A percentile compares a stretch with the other conserved stretches of the same genome.
Evolutionary conservation across 768 basidiomycete species (phyloP).

Genomic region (Galerina marginata): DNA sequence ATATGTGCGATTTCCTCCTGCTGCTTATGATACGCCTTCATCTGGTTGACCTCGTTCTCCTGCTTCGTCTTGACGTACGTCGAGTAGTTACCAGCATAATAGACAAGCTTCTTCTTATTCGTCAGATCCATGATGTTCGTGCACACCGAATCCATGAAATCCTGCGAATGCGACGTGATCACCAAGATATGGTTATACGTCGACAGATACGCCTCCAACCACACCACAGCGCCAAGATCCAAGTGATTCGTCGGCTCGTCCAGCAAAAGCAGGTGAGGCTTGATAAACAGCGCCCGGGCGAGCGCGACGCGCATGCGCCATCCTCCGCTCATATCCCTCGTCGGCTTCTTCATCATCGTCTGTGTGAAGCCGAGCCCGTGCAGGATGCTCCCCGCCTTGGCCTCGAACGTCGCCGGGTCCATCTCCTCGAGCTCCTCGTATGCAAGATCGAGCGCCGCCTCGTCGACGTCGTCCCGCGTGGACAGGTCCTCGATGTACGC

Average conservation of each 20-base stretch:
- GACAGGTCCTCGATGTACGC: slow-evolving; percentile 93
- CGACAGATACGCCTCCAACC: slow-evolving; percentile 97
- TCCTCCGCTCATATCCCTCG: slow-evolving; percentile 99
- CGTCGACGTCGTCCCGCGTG: slow-evolving; percentile 88
- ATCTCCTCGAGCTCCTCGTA: slow-evolving; percentile 98
- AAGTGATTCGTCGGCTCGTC: slow-evolving; percentile 95
- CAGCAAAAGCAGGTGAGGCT: slow-evolving; percentile 92
- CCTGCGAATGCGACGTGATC: slow-evolving; percentile 97
- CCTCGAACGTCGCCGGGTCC: slow-evolving; percentile 94
- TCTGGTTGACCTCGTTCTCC: slow-evolving; percentile 99
- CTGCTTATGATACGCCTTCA: slow-evolving; percentile 99
- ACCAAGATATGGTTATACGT: slow-evolving; percentile 99
- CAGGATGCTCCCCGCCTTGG: slow-evolving; percentile 95
- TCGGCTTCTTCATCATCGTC: slow-evolving; percentile 94
- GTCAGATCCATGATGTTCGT: slow-evolving; percentile 99
- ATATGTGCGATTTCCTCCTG: slow-evolving; percentile 99
- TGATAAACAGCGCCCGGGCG: slow-evolving; percentile 93
- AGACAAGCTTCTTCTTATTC: slow-evolving; percentile 87
- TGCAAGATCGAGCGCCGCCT: slow-evolving; percentile 81
- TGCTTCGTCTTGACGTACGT: slow-evolving; percentile 95
- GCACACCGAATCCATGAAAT: slow-evolving; percentile 98
- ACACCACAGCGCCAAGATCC: slow-evolving; percentile 97
- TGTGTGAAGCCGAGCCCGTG: slow-evolving; percentile 94
- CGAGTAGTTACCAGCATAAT: slow-evolving; percentile 96
- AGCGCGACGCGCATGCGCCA: slow-evolving; percentile 99